phyloP scores from a whole-genome alignment of 2,329 filamentous ascomycete species.

The Fusarium austroafricanum region DNA sequence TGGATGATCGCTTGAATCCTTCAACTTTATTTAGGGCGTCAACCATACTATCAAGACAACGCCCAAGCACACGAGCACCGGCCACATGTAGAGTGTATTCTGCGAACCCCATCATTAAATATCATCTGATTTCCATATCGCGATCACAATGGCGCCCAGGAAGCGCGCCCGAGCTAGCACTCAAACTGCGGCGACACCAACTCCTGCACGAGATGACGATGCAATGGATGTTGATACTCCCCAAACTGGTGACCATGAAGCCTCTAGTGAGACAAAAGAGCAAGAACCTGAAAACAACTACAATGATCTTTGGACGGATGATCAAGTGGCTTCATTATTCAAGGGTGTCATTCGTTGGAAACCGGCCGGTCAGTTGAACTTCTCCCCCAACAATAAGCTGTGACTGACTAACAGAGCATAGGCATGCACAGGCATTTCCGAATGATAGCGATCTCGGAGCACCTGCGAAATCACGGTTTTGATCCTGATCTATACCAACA shows the following conservation, averaged over 20 bases:
- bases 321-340: slow-evolving; percentile 92
- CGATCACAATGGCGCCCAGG: slow-evolving; percentile 70
- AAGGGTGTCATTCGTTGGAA: slow-evolving; percentile 96
- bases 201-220: slow-evolving; percentile 66
- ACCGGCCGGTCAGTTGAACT: slow-evolving; percentile 76
- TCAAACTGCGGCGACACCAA: slow-evolving; percentile 68
- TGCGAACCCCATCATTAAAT: background rate
- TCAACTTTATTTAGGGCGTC: slow-evolving; percentile 8
- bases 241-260: slow-evolving; percentile 61
- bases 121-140: background rate
- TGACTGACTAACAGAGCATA: slow-evolving; percentile 49
- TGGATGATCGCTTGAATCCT: slow-evolving; percentile 8
- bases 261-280: slow-evolving; percentile 34
- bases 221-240: slow-evolving; percentile 70
- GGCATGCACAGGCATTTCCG: slow-evolving; percentile 95
- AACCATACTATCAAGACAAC: background rate
- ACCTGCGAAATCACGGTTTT: slow-evolving; percentile 83
- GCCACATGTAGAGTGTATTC: background rate
- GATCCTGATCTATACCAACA: slow-evolving; percentile 77
- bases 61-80: background rate
- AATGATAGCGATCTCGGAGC: slow-evolving; percentile 86
- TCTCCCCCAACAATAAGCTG: background rate
- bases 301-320: slow-evolving; percentile 90
- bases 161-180: slow-evolving; percentile 72
- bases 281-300: slow-evolving; percentile 40